Percentiles rank a stretch among this genome's conserved stretches.
phyloP scores from a whole-genome alignment of 2,329 filamentous ascomycete species.

The Botrytis porri region DNA sequence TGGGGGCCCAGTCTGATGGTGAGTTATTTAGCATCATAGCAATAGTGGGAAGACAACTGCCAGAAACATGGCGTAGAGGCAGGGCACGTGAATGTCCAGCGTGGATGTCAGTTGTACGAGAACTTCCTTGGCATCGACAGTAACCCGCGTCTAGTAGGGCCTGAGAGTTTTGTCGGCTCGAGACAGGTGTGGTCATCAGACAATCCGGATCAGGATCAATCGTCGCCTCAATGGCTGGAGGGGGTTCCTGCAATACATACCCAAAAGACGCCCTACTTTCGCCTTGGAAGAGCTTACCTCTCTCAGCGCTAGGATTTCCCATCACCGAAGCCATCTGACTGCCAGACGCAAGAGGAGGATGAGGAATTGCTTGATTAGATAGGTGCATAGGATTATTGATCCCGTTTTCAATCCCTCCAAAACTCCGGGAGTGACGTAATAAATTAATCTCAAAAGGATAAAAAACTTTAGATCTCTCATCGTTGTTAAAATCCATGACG shows the following conservation, averaged over 20 bases:
- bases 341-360: neutral
- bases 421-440: constrained; percentile 11
- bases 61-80: neutral
- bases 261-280: neutral
- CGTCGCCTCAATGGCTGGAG: constrained; percentile 4
- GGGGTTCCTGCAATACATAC: neutral
- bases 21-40: constrained; percentile 11
- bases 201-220: constrained; percentile 10
- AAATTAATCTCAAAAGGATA: neutral
- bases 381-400: constrained; percentile 12
- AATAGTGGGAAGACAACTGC: constrained; percentile 8
- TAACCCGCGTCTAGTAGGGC: neutral
- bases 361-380: neutral
- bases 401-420: constrained; percentile 19
- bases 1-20: neutral
- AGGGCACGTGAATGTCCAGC: neutral
- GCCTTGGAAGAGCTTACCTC: neutral
- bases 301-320: neutral
- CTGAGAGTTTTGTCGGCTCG: constrained; percentile 5
- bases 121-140: constrained; percentile 2
- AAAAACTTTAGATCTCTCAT: neutral
- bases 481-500: constrained; percentile 1
- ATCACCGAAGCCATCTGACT: neutral
- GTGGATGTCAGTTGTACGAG: neutral
- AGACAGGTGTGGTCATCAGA: constrained; percentile 11